phyloP scores from a whole-genome alignment of 352 stramenopile genomes.

The Globisporangium sylvaticum region DNA sequence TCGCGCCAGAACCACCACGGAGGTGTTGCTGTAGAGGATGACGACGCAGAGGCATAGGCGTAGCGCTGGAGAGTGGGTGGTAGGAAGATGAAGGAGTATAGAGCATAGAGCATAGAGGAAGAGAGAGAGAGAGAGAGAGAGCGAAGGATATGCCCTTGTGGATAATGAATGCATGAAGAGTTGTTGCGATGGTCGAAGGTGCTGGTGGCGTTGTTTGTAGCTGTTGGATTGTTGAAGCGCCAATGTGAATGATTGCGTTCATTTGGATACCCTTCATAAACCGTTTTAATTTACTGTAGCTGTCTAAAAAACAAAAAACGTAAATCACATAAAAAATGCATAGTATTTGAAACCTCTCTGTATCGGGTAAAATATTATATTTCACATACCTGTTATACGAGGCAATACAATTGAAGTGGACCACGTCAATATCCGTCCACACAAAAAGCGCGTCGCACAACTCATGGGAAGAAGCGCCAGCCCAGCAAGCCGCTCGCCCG shows the following conservation, averaged over 20 bases:
- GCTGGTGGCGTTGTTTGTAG: background rate
- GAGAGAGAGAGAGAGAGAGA: too few relatives aligned
- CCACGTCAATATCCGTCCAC: constrained; percentile 4
- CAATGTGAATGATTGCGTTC: background rate
- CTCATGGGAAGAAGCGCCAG: constrained; percentile 9
- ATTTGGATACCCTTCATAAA: background rate
- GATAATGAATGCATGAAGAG: background rate
- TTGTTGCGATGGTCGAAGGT: background rate
- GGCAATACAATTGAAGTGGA: background rate
- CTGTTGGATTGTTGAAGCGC: background rate
- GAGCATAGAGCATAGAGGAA: constrained; percentile 4
- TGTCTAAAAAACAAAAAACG: too few relatives aligned
- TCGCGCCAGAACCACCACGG: constrained; percentile 49
- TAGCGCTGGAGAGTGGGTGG: background rate
- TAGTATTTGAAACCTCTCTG: too few relatives aligned
- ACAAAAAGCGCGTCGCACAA: constrained; percentile 6
- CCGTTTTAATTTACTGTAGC: background rate
- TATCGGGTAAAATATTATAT: too few relatives aligned
- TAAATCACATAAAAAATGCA: too few relatives aligned
- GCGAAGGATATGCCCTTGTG: background rate
- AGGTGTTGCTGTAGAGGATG: background rate
- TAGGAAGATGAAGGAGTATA: background rate
- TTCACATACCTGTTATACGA: background rate
- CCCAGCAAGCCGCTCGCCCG: background rate
- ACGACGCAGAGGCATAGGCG: background rate